A percentile compares a stretch with the other conserved stretches of the same genome.
phyloP scores from a whole-genome alignment of 2,329 filamentous ascomycete species.

The Nannizzia gypsea region DNA sequence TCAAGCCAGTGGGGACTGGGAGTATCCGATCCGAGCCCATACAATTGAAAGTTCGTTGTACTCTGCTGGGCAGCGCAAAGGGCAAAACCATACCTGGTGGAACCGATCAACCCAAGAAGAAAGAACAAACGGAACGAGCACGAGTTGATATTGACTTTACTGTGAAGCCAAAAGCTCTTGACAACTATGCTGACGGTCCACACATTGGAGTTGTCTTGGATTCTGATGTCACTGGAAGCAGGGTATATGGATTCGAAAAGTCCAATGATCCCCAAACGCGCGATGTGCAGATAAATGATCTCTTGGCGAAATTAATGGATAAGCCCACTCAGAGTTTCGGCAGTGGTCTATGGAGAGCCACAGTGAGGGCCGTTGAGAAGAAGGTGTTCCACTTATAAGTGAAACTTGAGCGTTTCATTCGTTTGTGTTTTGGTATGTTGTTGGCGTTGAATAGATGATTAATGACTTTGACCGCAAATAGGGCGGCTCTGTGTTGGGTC shows the following conservation, averaged over 20 bases:
- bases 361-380: constrained; percentile 26
- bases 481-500: not conserved
- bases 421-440: not conserved
- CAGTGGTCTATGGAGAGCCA: constrained; percentile 30
- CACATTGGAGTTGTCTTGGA: constrained; percentile 25
- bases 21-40: constrained; percentile 14
- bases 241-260: constrained; percentile 31
- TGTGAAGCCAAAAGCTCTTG: constrained; percentile 20
- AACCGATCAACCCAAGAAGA: not conserved
- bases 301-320: constrained; percentile 20
- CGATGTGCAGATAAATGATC: constrained; percentile 26
- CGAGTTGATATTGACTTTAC: constrained; percentile 33
- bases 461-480: not conserved
- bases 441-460: not conserved
- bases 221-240: constrained; percentile 29
- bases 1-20: constrained; percentile 20
- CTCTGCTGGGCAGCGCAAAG: constrained; percentile 23
- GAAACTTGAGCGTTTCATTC: not conserved
- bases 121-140: constrained; percentile 11
- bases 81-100: constrained; percentile 11
- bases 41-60: constrained; percentile 28
- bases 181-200: constrained; percentile 8
- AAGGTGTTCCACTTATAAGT: constrained; percentile 21
- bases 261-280: constrained; percentile 20
- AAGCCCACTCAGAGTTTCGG: constrained; percentile 20